phyloP scores from a whole-genome alignment of 805 yeast species.

The Sungouiella thailandica region DNA sequence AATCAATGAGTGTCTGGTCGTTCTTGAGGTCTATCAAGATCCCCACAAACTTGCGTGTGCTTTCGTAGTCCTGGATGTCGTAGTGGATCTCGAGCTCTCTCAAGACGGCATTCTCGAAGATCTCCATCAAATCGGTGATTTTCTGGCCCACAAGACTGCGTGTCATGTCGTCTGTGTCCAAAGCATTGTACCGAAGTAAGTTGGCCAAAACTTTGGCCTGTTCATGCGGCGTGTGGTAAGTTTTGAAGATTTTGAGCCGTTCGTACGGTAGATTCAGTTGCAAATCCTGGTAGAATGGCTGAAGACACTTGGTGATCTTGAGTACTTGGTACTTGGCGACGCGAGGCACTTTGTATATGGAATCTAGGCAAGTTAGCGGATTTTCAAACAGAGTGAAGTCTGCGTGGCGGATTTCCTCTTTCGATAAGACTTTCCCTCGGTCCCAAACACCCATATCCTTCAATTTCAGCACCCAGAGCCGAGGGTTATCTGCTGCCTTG shows the following conservation, averaged over 20 bases:
- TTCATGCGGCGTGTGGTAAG: slow-evolving; percentile 45
- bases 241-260: slow-evolving; percentile 42
- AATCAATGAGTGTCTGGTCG: slow-evolving; percentile 40
- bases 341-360: slow-evolving; percentile 19
- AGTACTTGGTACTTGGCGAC: slow-evolving; percentile 37
- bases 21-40: slow-evolving; percentile 33
- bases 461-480: slow-evolving; percentile 35
- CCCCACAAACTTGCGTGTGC: slow-evolving; percentile 31
- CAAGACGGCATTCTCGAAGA: slow-evolving; percentile 67
- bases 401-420: slow-evolving; percentile 2
- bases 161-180: slow-evolving; percentile 27
- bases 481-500: slow-evolving; percentile 34
- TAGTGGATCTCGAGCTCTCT: slow-evolving; percentile 61
- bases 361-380: slow-evolving; percentile 34
- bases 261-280: slow-evolving; percentile 35
- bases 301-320: slow-evolving; percentile 33
- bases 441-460: slow-evolving; percentile 37
- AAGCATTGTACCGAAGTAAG: slow-evolving; percentile 33
- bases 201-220: slow-evolving; percentile 44
- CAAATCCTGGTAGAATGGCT: slow-evolving; percentile 44
- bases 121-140: slow-evolving; percentile 53
- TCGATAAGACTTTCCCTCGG: slow-evolving; percentile 8
- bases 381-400: slow-evolving; percentile 12
- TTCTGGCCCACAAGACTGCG: slow-evolving; percentile 32
- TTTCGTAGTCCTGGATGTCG: slow-evolving; percentile 40